Evolutionary conservation across 805 yeast genomes (phyloP), one percentile per base, ranked within the genome.

Genomic region (Candida cerambycidarum): DNA sequence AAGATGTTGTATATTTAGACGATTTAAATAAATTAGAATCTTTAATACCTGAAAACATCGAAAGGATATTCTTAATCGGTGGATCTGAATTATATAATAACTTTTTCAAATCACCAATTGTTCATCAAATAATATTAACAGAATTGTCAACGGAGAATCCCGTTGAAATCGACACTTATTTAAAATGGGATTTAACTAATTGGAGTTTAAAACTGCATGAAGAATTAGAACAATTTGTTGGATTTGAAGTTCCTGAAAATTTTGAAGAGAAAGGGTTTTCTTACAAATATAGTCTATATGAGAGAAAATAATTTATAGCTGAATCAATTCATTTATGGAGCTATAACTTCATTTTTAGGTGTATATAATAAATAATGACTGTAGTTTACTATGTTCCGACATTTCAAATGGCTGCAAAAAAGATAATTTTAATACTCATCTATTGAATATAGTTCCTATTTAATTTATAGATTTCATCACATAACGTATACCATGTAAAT

Each of bases 61-160:
- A 80, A 38, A 77, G 78, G 37, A 72, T 93, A 1, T 93, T 82
- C 56, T 75, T 93, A 18, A 92, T 93, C 48, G 99, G 99, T 3
- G 99, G 99, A 0, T 93, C 90, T 0, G 90, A 90, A 58, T 70
- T 93, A 7, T 93, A 93, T 65, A 74, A 78, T 39, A 71, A 79
- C 30, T 71, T 82, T 11, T 55, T 82, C 11, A 47, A 58, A 1
- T 67, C 62, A 42, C 64, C 65, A 3, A 41, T 66, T 9, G 79
- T 83, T 1, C 76, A 76, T 35, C 72, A 79, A 21, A 62, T 88
- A 38, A 71, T 87, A 18, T 59, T 90, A 12, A 89, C 97, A 0
- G 90, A 88, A 56, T 75, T 90, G 23, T 53, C 59, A 2, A 51
- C 53, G 6, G 56, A 56, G 5, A 58, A 61, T n/a, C 51, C 53